Conservation (phyloP, 2,329 filamentous ascomycete species). For the Byssochlamys sp. region DNA sequence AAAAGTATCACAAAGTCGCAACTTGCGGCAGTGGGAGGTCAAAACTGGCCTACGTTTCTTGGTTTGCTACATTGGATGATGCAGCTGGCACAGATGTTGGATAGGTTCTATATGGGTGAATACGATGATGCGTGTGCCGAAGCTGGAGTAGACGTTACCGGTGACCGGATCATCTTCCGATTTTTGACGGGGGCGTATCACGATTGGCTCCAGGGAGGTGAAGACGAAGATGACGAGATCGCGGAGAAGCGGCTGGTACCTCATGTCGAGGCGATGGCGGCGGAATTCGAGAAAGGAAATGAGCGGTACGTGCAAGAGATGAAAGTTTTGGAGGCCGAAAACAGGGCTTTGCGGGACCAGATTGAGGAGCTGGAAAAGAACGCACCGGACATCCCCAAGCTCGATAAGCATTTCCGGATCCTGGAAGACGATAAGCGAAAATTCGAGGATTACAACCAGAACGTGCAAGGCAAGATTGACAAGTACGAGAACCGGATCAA, state of each 20-base stretch:
- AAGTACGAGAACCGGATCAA: constrained; percentile 76
- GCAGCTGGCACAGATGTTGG: constrained; percentile 90
- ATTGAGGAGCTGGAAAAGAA: constrained; percentile 84
- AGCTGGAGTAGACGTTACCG: constrained; percentile 73
- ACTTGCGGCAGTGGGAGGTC: constrained; percentile 84
- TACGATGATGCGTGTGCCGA: constrained; percentile 89
- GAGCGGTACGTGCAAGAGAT: constrained; percentile 76
- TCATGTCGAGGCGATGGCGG: constrained; percentile 78
- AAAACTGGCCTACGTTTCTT: constrained; percentile 93
- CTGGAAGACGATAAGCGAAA: constrained; percentile 90
- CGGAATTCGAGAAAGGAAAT: constrained; percentile 76
- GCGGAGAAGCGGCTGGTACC: constrained; percentile 68
- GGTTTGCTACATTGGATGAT: constrained; percentile 98
- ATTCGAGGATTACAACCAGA: constrained; percentile 87
- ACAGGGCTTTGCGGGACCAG: constrained; percentile 68
- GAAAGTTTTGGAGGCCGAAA: constrained; percentile 75
- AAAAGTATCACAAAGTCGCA: constrained; percentile 94
- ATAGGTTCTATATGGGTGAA: constrained; percentile 64
- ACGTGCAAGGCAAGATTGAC: constrained; percentile 72
- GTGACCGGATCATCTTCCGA: constrained; percentile 86
- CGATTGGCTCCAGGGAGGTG: constrained; percentile 87
- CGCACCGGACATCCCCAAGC: constrained; percentile 68
- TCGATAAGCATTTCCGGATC: constrained; percentile 85
- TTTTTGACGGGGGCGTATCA: constrained; percentile 84
- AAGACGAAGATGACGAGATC: constrained; percentile 77